phyloP scores from a whole-genome alignment of 2,329 filamentous ascomycete species.

The Cladophialophora carrionii region DNA sequence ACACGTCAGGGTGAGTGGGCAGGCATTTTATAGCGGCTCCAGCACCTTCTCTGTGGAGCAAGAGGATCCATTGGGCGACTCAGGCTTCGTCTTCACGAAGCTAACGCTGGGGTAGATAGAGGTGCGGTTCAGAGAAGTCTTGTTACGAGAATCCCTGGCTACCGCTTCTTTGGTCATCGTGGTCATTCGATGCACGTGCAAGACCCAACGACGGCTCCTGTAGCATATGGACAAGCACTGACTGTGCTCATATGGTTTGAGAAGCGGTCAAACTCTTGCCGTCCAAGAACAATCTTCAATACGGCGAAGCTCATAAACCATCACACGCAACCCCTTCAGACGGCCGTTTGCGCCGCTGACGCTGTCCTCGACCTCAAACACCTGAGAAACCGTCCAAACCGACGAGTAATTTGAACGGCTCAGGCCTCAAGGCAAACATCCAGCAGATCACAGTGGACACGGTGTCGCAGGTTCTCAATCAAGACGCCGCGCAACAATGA shows the following conservation, averaged over 20 bases:
- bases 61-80: constrained; percentile 38
- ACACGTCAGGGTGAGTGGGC: constrained; percentile 40
- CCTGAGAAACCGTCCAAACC: not conserved
- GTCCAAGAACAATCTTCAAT: not conserved
- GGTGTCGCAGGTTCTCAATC: not conserved
- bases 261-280: too few species aligned
- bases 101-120: not conserved
- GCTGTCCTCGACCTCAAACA: not conserved
- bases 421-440: not conserved
- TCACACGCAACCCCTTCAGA: constrained; percentile 8
- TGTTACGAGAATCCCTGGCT: not conserved
- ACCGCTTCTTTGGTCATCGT: not conserved
- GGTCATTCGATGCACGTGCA: not conserved
- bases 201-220: not conserved
- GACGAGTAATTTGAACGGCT: not conserved
- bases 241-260: too few species aligned
- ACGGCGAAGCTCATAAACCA: constrained; percentile 3
- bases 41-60: constrained; percentile 41
- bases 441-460: not conserved
- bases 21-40: constrained; percentile 43
- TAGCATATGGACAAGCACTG: too few species aligned
- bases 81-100: constrained; percentile 32
- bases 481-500: not conserved
- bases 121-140: not conserved
- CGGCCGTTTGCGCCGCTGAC: constrained; percentile 11